Evolutionary conservation across 2,329 filamentous ascomycete genomes (phyloP), one percentile per base, ranked within the genome.

Genomic region (Colletotrichum lindemuthianum): DNA sequence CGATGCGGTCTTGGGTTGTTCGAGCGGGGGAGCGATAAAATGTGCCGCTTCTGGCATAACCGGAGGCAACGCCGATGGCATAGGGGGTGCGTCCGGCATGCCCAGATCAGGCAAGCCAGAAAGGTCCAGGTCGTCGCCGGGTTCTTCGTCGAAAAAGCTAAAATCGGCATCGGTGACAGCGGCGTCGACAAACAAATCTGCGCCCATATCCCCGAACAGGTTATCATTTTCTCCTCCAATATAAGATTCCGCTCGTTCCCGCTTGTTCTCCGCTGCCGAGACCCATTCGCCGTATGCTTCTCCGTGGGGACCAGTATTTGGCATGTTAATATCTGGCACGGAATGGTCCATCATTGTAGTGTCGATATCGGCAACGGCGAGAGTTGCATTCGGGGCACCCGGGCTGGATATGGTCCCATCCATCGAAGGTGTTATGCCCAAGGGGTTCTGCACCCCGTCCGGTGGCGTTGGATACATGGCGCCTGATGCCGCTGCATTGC

Each of bases 81-180:
- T 34, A 24, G 43, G 48, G 6, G 65, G 45, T 13, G 57, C 52
- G 16, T 66, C 58, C 11, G 61, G 40, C 52, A 64, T 59, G 13
- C 70, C 63, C 43, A 78, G 69, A 8, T 72, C 72, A 10, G 75
- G 67, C 39, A 78, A 58, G 33, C 70, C 74, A 10, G 77, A 69
- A 2, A 77, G 67, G 39, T 78, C 77, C 44, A 82, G 63, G 45
- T 79, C 79, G 10, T 75, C 77, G 2, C 74, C 79, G 3, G 84
- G 81, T 33, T 84, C 78, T 66, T 90, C 88, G 70, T 95, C 91
- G 69, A 95, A 95, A 75, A 94, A 95, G 73, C 86, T 92, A 73
- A 95, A 95, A 72, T 96, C 92, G 6, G 88, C 91, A 69, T 96
- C 92, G 1, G 90, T 93, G n/a, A 95, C 83, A 68, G 88, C 86